A percentile compares a stretch with the other conserved stretches of the same genome.
phyloP scores from a whole-genome alignment of 805 yeast genomes.

The Torulaspora gathmanii region DNA sequence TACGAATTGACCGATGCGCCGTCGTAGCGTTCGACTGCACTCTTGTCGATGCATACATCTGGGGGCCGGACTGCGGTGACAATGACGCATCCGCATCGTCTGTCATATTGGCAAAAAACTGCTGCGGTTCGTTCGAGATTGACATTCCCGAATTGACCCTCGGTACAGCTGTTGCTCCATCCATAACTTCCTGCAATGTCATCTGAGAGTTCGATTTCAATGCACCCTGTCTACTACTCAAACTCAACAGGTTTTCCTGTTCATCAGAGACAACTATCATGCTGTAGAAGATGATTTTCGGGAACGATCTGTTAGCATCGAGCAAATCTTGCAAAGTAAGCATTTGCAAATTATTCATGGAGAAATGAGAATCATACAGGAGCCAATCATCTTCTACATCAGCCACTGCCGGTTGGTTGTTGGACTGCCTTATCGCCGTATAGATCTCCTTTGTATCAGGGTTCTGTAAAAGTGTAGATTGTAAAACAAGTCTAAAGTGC shows the following conservation, averaged over 20 bases:
- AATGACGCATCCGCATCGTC: conserved; percentile 25
- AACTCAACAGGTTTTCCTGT: conserved; percentile 1
- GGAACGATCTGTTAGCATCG: conserved; percentile 24
- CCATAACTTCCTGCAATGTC: not conserved
- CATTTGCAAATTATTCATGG: conserved; percentile 37
- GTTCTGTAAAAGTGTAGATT: conserved; percentile 30
- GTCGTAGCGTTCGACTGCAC: conserved; percentile 25
- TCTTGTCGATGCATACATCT: conserved; percentile 25
- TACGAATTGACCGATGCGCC: conserved; percentile 31
- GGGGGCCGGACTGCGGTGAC: conserved; percentile 14
- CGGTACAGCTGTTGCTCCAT: not conserved
- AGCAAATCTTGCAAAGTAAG: conserved; percentile 36
- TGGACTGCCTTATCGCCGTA: conserved; percentile 35
- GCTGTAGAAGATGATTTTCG: conserved; percentile 37
- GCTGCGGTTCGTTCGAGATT: conserved; percentile 14
- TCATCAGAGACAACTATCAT: conserved; percentile 18
- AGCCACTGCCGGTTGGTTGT: conserved; percentile 28
- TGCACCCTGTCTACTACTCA: not conserved
- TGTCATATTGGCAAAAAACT: conserved; percentile 19
- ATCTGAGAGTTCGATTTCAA: conserved; percentile 1
- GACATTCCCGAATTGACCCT: conserved; percentile 6
- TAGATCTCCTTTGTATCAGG: conserved; percentile 24
- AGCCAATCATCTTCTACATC: conserved; percentile 40
- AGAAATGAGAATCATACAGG: conserved; percentile 38
- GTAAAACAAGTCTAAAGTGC: conserved; percentile 34